phyloP scores from a whole-genome alignment of 1,284 basidiomycete genomes.

The Wallemia mellicola region DNA sequence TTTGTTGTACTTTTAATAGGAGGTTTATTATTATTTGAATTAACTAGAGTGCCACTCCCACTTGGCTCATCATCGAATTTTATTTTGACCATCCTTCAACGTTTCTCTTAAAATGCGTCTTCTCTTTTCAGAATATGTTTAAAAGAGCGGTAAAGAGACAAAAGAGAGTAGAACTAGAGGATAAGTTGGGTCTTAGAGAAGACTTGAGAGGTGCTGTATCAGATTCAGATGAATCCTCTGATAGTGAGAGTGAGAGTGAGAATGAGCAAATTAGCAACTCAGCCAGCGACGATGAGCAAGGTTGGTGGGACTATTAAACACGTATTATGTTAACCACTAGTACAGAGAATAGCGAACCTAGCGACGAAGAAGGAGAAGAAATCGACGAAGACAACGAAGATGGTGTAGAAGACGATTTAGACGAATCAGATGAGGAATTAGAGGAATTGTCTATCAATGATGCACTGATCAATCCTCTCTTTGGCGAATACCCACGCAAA shows the following conservation, averaged over 20 bases:
- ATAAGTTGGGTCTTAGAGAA: not conserved
- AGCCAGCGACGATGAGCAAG: not conserved
- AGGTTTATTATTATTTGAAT: too few species aligned
- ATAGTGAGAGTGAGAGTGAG: not conserved
- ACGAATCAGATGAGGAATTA: not conserved
- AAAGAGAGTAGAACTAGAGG: not conserved
- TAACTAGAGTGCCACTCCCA: too few species aligned
- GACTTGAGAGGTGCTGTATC: not conserved
- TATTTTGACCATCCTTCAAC: not conserved
- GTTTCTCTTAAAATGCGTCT: not conserved
- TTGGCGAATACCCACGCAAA: not conserved
- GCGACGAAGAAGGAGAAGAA: not conserved
- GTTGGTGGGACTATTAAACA: too few species aligned
- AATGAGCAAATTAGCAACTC: not conserved
- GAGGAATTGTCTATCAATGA: not conserved
- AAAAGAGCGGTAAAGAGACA: not conserved
- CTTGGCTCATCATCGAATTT: not conserved
- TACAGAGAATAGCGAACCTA: too few species aligned
- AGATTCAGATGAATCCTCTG: not conserved
- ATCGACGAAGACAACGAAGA: not conserved
- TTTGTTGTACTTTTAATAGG: too few species aligned
- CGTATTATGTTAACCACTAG: too few species aligned
- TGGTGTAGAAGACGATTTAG: not conserved
- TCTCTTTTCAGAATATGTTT: not conserved
- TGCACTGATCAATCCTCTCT: not conserved